Base-by-base conservation (phyloP, 2,329 filamentous ascomycete genomes). In the Tolypocladium pustulatum region DNA sequence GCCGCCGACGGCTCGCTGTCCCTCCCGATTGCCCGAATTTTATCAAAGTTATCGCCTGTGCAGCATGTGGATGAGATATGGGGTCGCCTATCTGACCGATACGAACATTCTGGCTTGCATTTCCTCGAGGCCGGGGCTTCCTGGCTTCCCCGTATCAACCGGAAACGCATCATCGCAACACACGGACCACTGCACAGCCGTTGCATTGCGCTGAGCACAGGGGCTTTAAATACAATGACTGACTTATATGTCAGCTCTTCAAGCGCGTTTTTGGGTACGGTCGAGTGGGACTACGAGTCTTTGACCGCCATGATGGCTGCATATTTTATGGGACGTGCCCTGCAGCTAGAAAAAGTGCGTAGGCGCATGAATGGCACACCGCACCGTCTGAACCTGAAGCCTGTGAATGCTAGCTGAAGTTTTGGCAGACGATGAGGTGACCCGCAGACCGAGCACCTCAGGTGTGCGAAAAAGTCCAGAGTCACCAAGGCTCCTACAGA, bases 291-390 rank as follows among this genome's bases (percentile, higher is more conserved):
- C 49, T 52, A 30, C 32, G 30, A 46, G 55, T 52, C 22, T 25
- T 56, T 67, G 66, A 68, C 66, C 67, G 65, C 67, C 52, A 36
- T n/a, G 49, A 52, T 52, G 49, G 49, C n/a, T 69, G 67, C 66
- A 69, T 68, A 64, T 65, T 66, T 68, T 69, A 68, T 68, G 66
- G 66, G 60, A 68, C 66, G 37, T 55, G 52, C 30, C 59, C 65
- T 68, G 67, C 66, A 65, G 62, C 67, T 67, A 68, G 60, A 41
- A 32, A 54, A 55, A 13, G 15, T n/a, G 25, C 54, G 10, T 13
- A 20, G 53, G 36, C 53, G 8, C 52, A 27, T 8, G 22, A 15
- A 38, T 54, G 22, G 25, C 37, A 43, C 38, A n/a, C 34, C 17
- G 54, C 25, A 55, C 38, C 53, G 13, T 38, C 17, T 38, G 32